A percentile compares a stretch with the other conserved stretches of the same genome.
Evolutionary conservation across 768 basidiomycete species (phyloP).

Genomic region (Phanerochaete carnosa): DNA sequence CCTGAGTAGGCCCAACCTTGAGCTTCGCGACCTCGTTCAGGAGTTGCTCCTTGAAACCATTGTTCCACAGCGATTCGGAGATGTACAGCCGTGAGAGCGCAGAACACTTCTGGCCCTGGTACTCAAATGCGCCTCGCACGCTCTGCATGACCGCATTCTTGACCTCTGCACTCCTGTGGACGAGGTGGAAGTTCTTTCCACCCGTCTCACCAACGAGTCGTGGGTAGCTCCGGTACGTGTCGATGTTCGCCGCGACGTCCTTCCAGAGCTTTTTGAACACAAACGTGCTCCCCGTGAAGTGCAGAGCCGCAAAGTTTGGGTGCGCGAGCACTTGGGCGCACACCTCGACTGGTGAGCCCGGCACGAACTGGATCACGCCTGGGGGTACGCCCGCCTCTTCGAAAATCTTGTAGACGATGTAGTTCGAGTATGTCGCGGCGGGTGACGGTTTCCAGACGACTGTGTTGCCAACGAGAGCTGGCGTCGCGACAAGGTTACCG

Average conservation of each 20-base stretch:
- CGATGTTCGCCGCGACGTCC: slow-evolving; percentile 85
- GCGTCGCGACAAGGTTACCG: slow-evolving; percentile 78
- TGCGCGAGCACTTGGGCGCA: slow-evolving; percentile 78
- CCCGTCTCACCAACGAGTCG: slow-evolving; percentile 96
- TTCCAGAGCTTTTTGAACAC: slow-evolving; percentile 98
- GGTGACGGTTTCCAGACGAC: slow-evolving; percentile 98
- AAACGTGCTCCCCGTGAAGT: slow-evolving; percentile 95
- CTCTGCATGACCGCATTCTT: slow-evolving; percentile 87
- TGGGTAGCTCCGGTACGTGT: slow-evolving; percentile 86
- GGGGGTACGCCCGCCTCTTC: slow-evolving; percentile 92
- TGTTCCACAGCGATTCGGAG: slow-evolving; percentile 79
- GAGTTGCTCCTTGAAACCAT: slow-evolving; percentile 81
- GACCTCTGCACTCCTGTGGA: slow-evolving; percentile 86
- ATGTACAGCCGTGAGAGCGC: slow-evolving; percentile 92
- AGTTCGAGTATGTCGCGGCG: slow-evolving; percentile 92
- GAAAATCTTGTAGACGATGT: slow-evolving; percentile 86
- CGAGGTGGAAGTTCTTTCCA: slow-evolving; percentile 97
- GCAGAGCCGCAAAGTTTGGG: slow-evolving; percentile 79
- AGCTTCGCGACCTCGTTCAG: slow-evolving; percentile 78
- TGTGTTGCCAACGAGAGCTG: slow-evolving; percentile 93
- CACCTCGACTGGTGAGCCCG: slow-evolving; percentile 81
- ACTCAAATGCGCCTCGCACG: slow-evolving; percentile 90
- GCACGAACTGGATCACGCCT: slow-evolving; percentile 96
- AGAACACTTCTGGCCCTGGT: slow-evolving; percentile 98
- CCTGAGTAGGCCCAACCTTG: slow-evolving; percentile 72